Evolutionary conservation across 108 stramenopile species (phyloP), one percentile per base, ranked within the genome.

Genomic region (Mayamaea pseudoterrestris): DNA sequence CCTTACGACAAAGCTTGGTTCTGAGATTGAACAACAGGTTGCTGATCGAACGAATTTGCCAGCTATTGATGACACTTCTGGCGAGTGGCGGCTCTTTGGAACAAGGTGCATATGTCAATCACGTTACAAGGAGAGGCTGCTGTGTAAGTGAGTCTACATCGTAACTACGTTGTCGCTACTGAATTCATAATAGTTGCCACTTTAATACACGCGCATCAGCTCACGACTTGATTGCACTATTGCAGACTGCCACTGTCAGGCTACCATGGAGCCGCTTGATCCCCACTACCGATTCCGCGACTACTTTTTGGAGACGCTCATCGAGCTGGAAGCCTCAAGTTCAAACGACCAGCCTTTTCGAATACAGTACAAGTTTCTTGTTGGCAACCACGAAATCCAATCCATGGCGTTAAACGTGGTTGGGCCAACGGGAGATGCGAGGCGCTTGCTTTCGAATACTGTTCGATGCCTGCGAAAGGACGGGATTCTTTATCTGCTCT

Each of bases 181-280:
- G n/a, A n/a, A n/a, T n/a, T n/a, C n/a, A n/a, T n/a, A n/a, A n/a
- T n/a, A n/a, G n/a, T n/a, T n/a, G n/a, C n/a, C n/a, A n/a, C n/a
- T n/a, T n/a, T n/a, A n/a, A n/a, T n/a, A n/a, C n/a, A n/a, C n/a
- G n/a, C n/a, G n/a, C n/a, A n/a, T n/a, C n/a, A n/a, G n/a, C n/a
- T n/a, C n/a, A n/a, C n/a, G n/a, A n/a, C n/a, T n/a, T n/a, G n/a
- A n/a, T n/a, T n/a, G n/a, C n/a, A n/a, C n/a, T n/a, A n/a, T n/a
- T n/a, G n/a, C n/a, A n/a, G n/a, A 88, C 43, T 88, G 86, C 41
- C 81, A 88, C 29, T 88, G 86, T 44, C 63, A 66, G 20, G 80
- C 76, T 25, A 78, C 72, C 26, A 48, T 65, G 16, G 80, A 80
- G 53, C 50, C 69, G 2, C 42, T 78, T 5, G 86, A 88, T 48